Conservation (phyloP, 2,329 filamentous ascomycete genomes). For the Claviceps arundinis region DNA sequence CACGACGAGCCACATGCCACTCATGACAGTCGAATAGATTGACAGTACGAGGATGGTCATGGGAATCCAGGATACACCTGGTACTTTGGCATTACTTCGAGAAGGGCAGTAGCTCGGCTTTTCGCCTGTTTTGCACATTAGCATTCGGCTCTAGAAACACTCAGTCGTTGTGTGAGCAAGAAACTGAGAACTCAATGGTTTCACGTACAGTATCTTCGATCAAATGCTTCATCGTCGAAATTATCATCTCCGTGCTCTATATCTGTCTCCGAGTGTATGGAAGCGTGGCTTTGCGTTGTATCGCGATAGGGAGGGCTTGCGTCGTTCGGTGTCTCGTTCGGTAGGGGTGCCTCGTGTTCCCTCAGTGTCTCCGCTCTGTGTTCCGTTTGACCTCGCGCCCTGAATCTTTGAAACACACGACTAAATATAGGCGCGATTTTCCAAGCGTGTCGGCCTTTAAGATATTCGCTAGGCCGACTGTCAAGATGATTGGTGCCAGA, state of each 20-base stretch:
- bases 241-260: background rate
- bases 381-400: background rate
- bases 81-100: slow-evolving; percentile 17
- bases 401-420: background rate
- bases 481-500: background rate
- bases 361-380: too few relatives aligned
- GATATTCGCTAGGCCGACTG: background rate
- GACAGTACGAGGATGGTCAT: slow-evolving; percentile 34
- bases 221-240: slow-evolving; percentile 16
- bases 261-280: background rate
- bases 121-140: slow-evolving; percentile 6
- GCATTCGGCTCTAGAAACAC: background rate
- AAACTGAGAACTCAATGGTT: too few relatives aligned
- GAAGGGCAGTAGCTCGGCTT: slow-evolving; percentile 22
- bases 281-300: too few relatives aligned
- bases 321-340: too few relatives aligned
- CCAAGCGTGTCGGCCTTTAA: background rate
- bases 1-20: slow-evolving; percentile 50
- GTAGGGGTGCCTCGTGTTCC: too few relatives aligned
- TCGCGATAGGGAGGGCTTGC: too few relatives aligned
- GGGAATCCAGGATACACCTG: slow-evolving; percentile 33
- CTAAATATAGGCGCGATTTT: background rate
- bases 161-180: too few relatives aligned
- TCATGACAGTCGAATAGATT: slow-evolving; percentile 50
- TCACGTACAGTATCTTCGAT: slow-evolving; percentile 18